phyloP scores from a whole-genome alignment of 768 basidiomycete species.

The Rhizopogon vulgaris region DNA sequence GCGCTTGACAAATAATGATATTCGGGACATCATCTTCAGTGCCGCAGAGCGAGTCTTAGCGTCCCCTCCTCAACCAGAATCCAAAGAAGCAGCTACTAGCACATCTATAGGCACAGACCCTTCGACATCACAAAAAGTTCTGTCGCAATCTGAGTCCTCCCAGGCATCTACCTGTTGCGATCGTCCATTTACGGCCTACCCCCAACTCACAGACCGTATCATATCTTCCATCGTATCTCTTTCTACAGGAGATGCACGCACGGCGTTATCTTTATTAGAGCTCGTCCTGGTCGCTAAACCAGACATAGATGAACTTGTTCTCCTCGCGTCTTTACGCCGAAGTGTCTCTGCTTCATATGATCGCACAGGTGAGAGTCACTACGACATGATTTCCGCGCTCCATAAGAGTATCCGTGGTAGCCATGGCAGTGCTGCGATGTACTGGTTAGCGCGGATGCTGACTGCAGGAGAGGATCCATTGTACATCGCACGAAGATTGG shows the following conservation, averaged over 20 bases:
- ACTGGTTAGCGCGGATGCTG: slow-evolving; percentile 86
- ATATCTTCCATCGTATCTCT: slow-evolving; percentile 45
- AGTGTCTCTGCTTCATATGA: slow-evolving; percentile 68
- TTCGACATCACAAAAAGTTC: slow-evolving; percentile 11
- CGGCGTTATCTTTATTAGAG: slow-evolving; percentile 73
- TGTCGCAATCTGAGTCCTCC: slow-evolving; percentile 13
- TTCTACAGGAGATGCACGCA: slow-evolving; percentile 67
- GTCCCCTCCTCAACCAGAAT: background rate
- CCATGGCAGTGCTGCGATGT: slow-evolving; percentile 73
- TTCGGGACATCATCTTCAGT: slow-evolving; percentile 49
- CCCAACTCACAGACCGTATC: slow-evolving; percentile 43
- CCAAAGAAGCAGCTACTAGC: background rate
- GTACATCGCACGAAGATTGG: slow-evolving; percentile 66
- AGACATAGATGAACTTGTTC: slow-evolving; percentile 35
- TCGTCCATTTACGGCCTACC: slow-evolving; percentile 18
- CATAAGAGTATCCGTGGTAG: slow-evolving; percentile 81
- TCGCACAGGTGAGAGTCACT: slow-evolving; percentile 67
- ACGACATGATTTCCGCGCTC: slow-evolving; percentile 80
- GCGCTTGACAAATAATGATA: slow-evolving; percentile 57
- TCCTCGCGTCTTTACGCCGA: slow-evolving; percentile 53
- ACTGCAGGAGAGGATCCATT: slow-evolving; percentile 76
- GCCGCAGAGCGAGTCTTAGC: slow-evolving; percentile 37
- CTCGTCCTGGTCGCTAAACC: slow-evolving; percentile 47
- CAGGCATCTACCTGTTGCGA: slow-evolving; percentile 9
- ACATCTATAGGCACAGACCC: slow-evolving; percentile 5